Evolutionary conservation across 2,329 filamentous ascomycete genomes (phyloP).

Genomic region (Alternaria novae-zelandiae): DNA sequence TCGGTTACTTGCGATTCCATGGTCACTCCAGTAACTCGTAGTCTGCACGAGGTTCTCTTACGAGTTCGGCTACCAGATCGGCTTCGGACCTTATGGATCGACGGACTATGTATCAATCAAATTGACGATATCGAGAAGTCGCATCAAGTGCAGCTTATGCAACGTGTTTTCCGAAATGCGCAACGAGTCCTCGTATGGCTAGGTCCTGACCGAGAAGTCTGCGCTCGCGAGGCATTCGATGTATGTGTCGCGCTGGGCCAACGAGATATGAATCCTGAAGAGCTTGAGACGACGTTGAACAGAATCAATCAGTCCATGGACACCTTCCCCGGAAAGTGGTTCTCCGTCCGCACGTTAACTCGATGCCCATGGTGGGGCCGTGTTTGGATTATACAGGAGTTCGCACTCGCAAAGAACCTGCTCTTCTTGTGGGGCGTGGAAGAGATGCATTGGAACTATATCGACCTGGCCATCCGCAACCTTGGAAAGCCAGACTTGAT

Average conservation of each 20-base stretch:
- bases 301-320: no score
- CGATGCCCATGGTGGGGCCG: not conserved
- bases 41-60: not conserved
- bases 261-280: not conserved
- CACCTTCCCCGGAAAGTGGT: no score
- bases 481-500: accelerated
- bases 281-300: not conserved
- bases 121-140: not conserved
- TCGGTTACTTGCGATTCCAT: not conserved
- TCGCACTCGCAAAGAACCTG: not conserved
- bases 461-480: not conserved
- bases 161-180: not conserved
- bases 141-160: not conserved
- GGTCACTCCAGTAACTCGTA: not conserved
- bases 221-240: not conserved
- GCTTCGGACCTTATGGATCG: not conserved
- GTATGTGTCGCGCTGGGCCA: not conserved
- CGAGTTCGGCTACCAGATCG: not conserved
- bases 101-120: not conserved
- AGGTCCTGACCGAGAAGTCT: not conserved
- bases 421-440: not conserved
- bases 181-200: not conserved
- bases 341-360: no score
- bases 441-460: not conserved
- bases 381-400: not conserved